Conservation (phyloP, 148 eudicot genomes). For the Diospyros lotus region DNA sequence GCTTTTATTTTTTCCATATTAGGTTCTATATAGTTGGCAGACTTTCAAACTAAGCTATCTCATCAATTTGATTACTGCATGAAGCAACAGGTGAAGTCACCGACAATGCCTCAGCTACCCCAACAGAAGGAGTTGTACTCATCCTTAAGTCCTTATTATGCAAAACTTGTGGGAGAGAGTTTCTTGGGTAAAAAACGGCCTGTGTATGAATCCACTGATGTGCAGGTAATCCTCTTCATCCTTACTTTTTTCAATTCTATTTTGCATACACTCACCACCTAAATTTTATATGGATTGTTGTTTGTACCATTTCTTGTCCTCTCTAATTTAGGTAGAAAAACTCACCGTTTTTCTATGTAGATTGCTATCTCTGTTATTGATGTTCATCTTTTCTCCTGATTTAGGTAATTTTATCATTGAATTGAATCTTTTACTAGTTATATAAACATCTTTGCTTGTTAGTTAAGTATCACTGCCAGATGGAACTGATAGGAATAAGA, state of each 20-base stretch:
- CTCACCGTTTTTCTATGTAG: neutral
- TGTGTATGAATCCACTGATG: conserved; percentile 70
- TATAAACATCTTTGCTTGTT: neutral
- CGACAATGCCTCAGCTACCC: conserved; percentile 73
- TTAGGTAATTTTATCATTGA: neutral
- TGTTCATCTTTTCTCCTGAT: neutral
- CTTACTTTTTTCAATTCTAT: neutral
- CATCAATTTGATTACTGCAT: neutral
- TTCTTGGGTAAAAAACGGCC: conserved; percentile 73
- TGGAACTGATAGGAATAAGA: neutral
- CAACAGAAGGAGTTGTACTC: conserved; percentile 50
- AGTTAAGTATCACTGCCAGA: neutral
- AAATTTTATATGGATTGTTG: too few relatives aligned
- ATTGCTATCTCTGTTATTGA: neutral
- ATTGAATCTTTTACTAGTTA: neutral
- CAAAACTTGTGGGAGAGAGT: conserved; percentile 87
- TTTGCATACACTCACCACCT: too few relatives aligned
- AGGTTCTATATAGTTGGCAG: neutral
- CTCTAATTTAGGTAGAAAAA: neutral
- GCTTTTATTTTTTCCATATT: neutral
- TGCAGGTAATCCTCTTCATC: conserved; percentile 50
- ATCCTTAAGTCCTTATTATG: conserved; percentile 66
- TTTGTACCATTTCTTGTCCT: too few relatives aligned
- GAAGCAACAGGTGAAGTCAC: conserved; percentile 60
- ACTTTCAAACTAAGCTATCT: neutral